These are phyloP conservation scores for Naganishia kalamii DNA, from an alignment of 768 basidiomycete genomes.

Conservation along the genomic window DNA sequence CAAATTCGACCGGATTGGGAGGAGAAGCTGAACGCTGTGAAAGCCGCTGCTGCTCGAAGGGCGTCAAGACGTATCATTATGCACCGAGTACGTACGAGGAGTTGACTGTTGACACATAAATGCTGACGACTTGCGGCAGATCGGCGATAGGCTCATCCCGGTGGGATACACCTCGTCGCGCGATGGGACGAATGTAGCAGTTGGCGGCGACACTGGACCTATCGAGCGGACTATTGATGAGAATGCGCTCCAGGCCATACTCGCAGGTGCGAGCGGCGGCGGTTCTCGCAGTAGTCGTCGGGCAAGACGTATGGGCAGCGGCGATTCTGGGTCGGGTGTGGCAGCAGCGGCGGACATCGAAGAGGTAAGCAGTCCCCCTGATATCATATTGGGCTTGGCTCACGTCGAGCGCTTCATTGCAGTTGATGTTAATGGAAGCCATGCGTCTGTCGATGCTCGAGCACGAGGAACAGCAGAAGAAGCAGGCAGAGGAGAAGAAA, in stretches of 20 bases:
- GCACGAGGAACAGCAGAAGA: slow-evolving; percentile 83
- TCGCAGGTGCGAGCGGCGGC: slow-evolving; percentile 17
- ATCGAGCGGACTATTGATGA: slow-evolving; percentile 12
- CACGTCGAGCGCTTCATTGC: not conserved
- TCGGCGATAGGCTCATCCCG: slow-evolving; percentile 93
- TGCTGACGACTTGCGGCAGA: slow-evolving; percentile 39
- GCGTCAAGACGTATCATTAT: slow-evolving; percentile 95
- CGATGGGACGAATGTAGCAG: slow-evolving; percentile 58
- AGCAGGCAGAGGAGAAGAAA: slow-evolving; percentile 42
- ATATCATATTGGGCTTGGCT: not conserved
- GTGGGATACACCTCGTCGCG: slow-evolving; percentile 82
- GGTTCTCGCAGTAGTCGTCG: slow-evolving; percentile 52
- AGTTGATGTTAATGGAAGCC: slow-evolving; percentile 99
- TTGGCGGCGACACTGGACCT: slow-evolving; percentile 12
- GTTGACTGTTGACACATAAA: not conserved
- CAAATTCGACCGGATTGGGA: slow-evolving; percentile 99
- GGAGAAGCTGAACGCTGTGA: slow-evolving; percentile 83
- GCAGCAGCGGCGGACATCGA: slow-evolving; percentile 29
- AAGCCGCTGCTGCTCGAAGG: slow-evolving; percentile 88
- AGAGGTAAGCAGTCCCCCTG: not conserved
- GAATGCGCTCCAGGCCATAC: not conserved
- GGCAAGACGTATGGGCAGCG: slow-evolving; percentile 62
- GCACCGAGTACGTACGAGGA: slow-evolving; percentile 58
- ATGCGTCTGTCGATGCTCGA: slow-evolving; percentile 92
- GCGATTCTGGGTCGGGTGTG: slow-evolving; percentile 65